Conservation (phyloP, 2,329 filamentous ascomycete species). For the Phaeomoniella chlamydospora region DNA sequence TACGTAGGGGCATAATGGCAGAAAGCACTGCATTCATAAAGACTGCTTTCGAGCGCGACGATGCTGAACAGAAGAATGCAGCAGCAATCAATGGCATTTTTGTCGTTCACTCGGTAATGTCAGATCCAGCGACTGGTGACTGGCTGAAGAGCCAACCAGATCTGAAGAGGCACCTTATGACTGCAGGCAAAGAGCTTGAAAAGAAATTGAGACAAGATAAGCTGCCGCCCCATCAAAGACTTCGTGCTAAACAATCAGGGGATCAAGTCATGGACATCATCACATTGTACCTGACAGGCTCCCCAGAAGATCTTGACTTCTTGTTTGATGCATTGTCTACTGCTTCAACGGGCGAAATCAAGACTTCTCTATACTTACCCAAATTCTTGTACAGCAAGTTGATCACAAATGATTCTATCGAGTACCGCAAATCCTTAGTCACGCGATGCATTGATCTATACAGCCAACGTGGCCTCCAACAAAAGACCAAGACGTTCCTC, state of each 20-base stretch:
- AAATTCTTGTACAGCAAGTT: constrained; percentile 75
- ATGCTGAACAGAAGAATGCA: constrained; percentile 54
- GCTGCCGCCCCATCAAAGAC: constrained; percentile 56
- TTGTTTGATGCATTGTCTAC: constrained; percentile 75
- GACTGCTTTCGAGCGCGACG: constrained; percentile 47
- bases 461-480: constrained; percentile 59
- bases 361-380: constrained; percentile 59
- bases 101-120: constrained; percentile 63
- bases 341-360: constrained; percentile 70
- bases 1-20: constrained; percentile 60
- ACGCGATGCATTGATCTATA: constrained; percentile 82
- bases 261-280: constrained; percentile 80
- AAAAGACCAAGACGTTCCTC: constrained; percentile 85
- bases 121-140: constrained; percentile 45
- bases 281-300: constrained; percentile 61
- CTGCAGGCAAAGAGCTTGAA: constrained; percentile 65
- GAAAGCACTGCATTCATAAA: constrained; percentile 60
- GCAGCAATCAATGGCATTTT: constrained; percentile 81
- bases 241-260: constrained; percentile 77
- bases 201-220: constrained; percentile 55
- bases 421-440: constrained; percentile 71
- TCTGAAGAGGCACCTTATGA: constrained; percentile 43
- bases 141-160: constrained; percentile 49
- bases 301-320: constrained; percentile 64
- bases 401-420: constrained; percentile 69